Base-by-base conservation (phyloP, 805 yeast genomes). In the Nakazawaea anatomiae region DNA sequence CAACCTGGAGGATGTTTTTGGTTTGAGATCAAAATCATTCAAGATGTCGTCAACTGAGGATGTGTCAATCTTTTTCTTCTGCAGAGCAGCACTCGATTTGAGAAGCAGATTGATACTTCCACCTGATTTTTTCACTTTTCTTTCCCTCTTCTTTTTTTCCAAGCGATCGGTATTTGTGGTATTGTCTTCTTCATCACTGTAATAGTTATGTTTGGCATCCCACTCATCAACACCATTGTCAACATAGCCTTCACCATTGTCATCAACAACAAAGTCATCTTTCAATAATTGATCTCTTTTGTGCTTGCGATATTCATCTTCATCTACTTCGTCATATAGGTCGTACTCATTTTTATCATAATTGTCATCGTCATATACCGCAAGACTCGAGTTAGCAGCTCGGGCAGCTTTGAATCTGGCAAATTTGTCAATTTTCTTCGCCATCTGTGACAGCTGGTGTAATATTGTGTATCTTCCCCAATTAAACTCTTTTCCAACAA, bases 211-310 rank as follows among this genome's bases (percentile, higher is more conserved):
- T 35, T 72, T 66, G 39, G 72, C 75, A 53, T 83, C 95, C 91
- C 96, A 89, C 53, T 89, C 96, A 59, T 92, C 95, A 6, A 77
- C 87, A 52, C 99, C 99, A 42, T 87, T 87, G 59, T 94, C 98
- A 1, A 89, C 91, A 61, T 92, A 92, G 0, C 97, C 98, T 56
- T 85, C 86, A 32, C 97, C 97, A 57, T 87, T 83, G 64, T 92
- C 98, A 64, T 90, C 97, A 2, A 89, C 96, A 38, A 92, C 94
- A 63, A 92, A 92, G 65, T 92, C 97, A 61, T 92, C 97, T 54
- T 87, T 84, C 66, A 89, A 74, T 45, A 94, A 73, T 52, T 90
- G 88, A 52, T 86, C 81, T 59, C 95, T 80, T 64, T 87, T 88
- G 62, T 82, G 87, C 58, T 78, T 78, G 57, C 92, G 74, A 67